A percentile compares a stretch with the other conserved stretches of the same genome.
Conservation (phyloP, 1,284 basidiomycete genomes). For the Malassezia brasiliensis region DNA sequence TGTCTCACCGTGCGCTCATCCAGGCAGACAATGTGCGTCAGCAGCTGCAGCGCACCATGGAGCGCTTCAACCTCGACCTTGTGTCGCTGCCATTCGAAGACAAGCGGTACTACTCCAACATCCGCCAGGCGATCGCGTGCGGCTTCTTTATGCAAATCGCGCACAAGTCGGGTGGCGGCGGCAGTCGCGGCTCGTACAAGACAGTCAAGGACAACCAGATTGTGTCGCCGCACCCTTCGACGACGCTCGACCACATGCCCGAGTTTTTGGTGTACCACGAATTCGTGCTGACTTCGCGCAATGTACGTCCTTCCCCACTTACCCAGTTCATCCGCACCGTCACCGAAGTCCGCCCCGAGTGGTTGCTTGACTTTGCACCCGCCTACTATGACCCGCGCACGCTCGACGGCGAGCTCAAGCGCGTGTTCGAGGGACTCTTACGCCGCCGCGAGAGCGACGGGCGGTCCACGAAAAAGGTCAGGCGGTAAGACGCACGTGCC, state of each 20-base stretch:
- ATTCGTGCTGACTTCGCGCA: constrained; percentile 80
- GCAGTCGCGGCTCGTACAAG: constrained; percentile 48
- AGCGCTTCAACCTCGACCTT: constrained; percentile 63
- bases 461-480: constrained; percentile 5
- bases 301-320: constrained; percentile 51
- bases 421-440: constrained; percentile 30
- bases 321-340: constrained; percentile 73
- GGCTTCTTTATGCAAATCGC: constrained; percentile 99
- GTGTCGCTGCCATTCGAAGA: constrained; percentile 66
- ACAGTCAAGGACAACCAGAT: constrained; percentile 93
- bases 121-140: constrained; percentile 74
- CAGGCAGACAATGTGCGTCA: constrained; percentile 93
- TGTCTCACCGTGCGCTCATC: constrained; percentile 69
- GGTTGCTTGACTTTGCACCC: constrained; percentile 74
- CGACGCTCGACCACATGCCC: constrained; percentile 80
- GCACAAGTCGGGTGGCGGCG: constrained; percentile 56
- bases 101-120: constrained; percentile 66
- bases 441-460: constrained; percentile 7
- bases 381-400: constrained; percentile 62
- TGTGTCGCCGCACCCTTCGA: constrained; percentile 86
- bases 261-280: constrained; percentile 97
- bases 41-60: constrained; percentile 86
- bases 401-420: constrained; percentile 38
- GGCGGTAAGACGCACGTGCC: neutral
- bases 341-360: constrained; percentile 77